phyloP scores from a whole-genome alignment of 257 asterid species.

The Solanum piurae region DNA sequence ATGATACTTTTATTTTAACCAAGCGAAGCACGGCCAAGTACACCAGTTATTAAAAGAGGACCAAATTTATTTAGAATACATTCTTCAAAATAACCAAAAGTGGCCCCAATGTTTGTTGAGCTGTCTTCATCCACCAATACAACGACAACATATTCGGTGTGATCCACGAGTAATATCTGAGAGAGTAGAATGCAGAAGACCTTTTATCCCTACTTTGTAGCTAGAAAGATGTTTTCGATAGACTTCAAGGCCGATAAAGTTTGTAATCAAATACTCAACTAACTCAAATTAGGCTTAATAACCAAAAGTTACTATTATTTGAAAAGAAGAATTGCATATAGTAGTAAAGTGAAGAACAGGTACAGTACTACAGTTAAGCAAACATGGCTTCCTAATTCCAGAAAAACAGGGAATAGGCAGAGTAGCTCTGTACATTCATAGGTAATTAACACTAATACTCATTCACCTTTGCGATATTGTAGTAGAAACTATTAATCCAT shows the following conservation, averaged over 20 bases:
- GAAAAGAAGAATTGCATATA: no score
- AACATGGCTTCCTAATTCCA: slow-evolving; percentile 11
- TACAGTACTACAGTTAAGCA: background rate
- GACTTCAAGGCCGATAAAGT: no score
- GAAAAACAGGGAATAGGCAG: slow-evolving; percentile 16
- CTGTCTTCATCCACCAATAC: background rate
- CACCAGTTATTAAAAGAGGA: background rate
- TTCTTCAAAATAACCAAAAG: background rate
- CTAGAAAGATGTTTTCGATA: background rate
- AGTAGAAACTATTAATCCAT: background rate
- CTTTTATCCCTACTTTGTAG: no score
- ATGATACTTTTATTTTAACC: no score
- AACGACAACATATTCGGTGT: background rate
- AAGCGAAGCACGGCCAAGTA: no score
- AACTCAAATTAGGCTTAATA: no score
- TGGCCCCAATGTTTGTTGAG: background rate
- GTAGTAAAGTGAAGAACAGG: background rate
- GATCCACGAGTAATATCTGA: no score
- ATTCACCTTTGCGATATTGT: background rate
- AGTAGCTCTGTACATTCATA: slow-evolving; percentile 8
- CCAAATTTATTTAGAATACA: background rate
- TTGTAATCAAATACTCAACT: no score
- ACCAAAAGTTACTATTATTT: background rate
- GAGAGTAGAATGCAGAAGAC: no score
- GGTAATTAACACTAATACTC: background rate